Conservation (phyloP, 495 filamentous ascomycete species). For the Penicillium herquei region DNA sequence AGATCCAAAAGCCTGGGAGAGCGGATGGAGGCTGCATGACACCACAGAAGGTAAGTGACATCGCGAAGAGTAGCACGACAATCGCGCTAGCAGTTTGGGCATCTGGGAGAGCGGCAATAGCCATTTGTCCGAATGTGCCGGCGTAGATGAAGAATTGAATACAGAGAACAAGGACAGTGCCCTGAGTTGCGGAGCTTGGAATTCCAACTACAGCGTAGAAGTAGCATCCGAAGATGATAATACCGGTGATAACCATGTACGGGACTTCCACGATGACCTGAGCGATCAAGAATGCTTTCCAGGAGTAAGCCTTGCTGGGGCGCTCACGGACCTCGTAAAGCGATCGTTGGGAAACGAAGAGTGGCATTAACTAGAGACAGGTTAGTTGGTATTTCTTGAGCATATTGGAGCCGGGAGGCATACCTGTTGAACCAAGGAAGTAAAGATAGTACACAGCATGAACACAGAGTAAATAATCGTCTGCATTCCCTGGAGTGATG, state of each 20-base stretch:
- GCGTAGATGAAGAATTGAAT: conserved; percentile 50
- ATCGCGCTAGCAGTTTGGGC: conserved; percentile 54
- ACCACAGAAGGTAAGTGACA: conserved; percentile 55
- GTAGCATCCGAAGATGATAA: conserved; percentile 50
- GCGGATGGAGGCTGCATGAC: conserved; percentile 54
- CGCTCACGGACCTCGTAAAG: conserved; percentile 67
- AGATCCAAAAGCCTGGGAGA: conserved; percentile 67
- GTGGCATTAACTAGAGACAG: conserved; percentile 52
- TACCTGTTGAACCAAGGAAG: conserved; percentile 65
- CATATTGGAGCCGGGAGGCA: conserved; percentile 17
- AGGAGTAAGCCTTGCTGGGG: conserved; percentile 62
- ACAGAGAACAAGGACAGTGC: conserved; percentile 58
- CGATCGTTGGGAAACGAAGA: conserved; percentile 59
- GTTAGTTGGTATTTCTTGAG: background rate
- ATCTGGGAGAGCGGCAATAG: conserved; percentile 54
- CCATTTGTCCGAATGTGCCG: conserved; percentile 53
- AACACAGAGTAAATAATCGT: conserved; percentile 73
- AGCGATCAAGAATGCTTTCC: conserved; percentile 56
- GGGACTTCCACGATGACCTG: conserved; percentile 11
- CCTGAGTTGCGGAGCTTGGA: conserved; percentile 41
- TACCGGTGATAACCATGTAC: conserved; percentile 40
- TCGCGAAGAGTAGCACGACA: conserved; percentile 54
- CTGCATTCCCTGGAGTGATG: conserved; percentile 70
- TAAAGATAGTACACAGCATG: conserved; percentile 51
- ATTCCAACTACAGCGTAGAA: conserved; percentile 47